Base-by-base conservation (phyloP, 371 early-diverging fungal genomes). In the Mycotypha africana region DNA sequence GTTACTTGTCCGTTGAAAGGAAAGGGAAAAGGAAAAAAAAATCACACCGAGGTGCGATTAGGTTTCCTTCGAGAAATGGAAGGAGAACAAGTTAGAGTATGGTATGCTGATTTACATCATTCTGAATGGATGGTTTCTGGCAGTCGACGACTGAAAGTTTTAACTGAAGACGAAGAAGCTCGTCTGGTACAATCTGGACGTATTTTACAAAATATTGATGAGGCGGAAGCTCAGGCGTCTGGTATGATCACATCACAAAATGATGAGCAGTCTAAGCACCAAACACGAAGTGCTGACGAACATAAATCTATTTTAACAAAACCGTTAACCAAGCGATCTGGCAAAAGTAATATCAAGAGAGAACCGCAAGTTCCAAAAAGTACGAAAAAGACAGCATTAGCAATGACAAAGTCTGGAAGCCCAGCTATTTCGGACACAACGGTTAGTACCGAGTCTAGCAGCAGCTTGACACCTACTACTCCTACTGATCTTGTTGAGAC, bases 41-140 rank as follows among this genome's bases (percentile, higher is more conserved):
- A 58, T 17, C 20, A 16, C 20, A 58, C 53, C 24, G 36, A 50
- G 14, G 70, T 65, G 21, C 57, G 45, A 3, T 28, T 65, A 12
- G 72, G 65, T 0, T 60, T 59, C 30, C 32, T 71, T 10, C 53
- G 65, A 4, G 63, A 67, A 38, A 62, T 67, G 63, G 47, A 53
- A 9, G 40, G 45, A 2, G 48, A 58, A 37, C 54, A 62, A 45
- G 51, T 71, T 0, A 44, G 65, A 21, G 64, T 71, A 0, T 71
- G 67, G 67, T 60, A 58, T 37, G 67, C 72, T 15, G 57, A 51
- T 11, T 26, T 65, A 7, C 42, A 48, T 14, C 51, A 57, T 28
- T 56, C 65, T 1, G 72, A 71, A 22, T 71, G 72, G 72, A 17
- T 71, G 1, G 28, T 47, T 14, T 25, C 49, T 12, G 72, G 67